These are phyloP conservation scores for Russula compacta DNA, from an alignment of 768 basidiomycete genomes.

Conservation along the genomic window DNA sequence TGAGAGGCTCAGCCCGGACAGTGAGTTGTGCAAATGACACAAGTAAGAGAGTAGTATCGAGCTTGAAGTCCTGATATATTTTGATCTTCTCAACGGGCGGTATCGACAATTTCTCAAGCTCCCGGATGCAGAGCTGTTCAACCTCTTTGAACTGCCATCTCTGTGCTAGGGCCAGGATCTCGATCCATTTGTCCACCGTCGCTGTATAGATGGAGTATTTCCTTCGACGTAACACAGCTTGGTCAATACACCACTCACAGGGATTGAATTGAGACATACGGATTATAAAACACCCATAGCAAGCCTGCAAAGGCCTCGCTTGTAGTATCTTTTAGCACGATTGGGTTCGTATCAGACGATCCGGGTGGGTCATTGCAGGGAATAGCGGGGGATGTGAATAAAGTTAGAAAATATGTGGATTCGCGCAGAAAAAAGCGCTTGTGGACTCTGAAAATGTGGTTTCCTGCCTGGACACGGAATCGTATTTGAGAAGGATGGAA, in stretches of 20 bases:
- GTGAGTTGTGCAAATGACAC: conserved; percentile 47
- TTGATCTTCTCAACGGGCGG: conserved; percentile 44
- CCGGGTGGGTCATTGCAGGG: conserved; percentile 23
- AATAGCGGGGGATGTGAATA: conserved; percentile 17
- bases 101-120: conserved; percentile 39
- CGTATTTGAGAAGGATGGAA: not conserved
- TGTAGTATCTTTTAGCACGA: conserved; percentile 22
- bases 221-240: conserved; percentile 25
- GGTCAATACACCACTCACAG: conserved; percentile 25
- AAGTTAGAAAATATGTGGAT: conserved; percentile 36
- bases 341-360: conserved; percentile 25
- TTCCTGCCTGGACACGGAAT: conserved; percentile 38
- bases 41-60: conserved; percentile 41
- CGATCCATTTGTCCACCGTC: conserved; percentile 40
- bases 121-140: conserved; percentile 40
- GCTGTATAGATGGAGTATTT: conserved; percentile 49
- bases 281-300: conserved; percentile 29
- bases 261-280: conserved; percentile 19
- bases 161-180: conserved; percentile 44
- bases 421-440: conserved; percentile 58
- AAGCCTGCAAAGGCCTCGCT: conserved; percentile 24
- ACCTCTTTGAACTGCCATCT: conserved; percentile 49
- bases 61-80: conserved; percentile 43
- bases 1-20: conserved; percentile 40
- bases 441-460: conserved; percentile 48